Conservation (phyloP, 2,329 filamentous ascomycete species). For the Microcera coccophila region DNA sequence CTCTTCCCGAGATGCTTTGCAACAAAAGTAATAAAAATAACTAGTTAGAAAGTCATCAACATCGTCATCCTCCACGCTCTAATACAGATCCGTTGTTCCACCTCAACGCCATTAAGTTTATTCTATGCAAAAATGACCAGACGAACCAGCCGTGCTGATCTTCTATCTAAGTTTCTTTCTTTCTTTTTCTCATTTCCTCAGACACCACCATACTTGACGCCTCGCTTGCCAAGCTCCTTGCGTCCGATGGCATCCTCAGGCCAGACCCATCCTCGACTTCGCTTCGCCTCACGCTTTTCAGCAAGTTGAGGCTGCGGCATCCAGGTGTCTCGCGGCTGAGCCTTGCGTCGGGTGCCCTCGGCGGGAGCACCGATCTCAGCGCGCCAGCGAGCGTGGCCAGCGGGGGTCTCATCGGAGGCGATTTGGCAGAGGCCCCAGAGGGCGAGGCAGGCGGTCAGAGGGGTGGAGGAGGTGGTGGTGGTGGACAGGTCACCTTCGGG, state of each 20-base stretch:
- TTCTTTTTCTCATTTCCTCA: too few relatives aligned
- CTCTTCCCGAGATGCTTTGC: too few relatives aligned
- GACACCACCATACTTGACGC: conserved; percentile 52
- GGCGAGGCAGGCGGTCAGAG: conserved; percentile 67
- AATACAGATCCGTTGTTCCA: background rate
- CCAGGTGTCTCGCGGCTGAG: conserved; percentile 66
- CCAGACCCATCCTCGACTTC: conserved; percentile 68
- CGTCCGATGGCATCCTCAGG: conserved; percentile 70
- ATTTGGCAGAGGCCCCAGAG: conserved; percentile 76
- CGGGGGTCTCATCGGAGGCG: conserved; percentile 53
- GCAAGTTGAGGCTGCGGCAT: conserved; percentile 69
- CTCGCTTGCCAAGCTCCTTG: conserved; percentile 66
- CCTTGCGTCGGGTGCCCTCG: conserved; percentile 67
- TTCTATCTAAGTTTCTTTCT: too few relatives aligned
- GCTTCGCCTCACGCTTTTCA: conserved; percentile 74
- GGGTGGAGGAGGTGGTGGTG: conserved; percentile 36
- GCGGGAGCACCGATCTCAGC: conserved; percentile 72
- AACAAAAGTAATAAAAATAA: too few relatives aligned
- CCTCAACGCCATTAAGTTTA: too few relatives aligned
- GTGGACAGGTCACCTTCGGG: conserved; percentile 27
- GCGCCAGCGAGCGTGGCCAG: conserved; percentile 59
- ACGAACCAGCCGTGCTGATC: background rate
- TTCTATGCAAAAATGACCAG: background rate
- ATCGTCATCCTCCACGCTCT: background rate
- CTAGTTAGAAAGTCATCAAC: too few relatives aligned